Base-by-base conservation (phyloP, 768 basidiomycete genomes). In the Psilocybe cubensis region DNA sequence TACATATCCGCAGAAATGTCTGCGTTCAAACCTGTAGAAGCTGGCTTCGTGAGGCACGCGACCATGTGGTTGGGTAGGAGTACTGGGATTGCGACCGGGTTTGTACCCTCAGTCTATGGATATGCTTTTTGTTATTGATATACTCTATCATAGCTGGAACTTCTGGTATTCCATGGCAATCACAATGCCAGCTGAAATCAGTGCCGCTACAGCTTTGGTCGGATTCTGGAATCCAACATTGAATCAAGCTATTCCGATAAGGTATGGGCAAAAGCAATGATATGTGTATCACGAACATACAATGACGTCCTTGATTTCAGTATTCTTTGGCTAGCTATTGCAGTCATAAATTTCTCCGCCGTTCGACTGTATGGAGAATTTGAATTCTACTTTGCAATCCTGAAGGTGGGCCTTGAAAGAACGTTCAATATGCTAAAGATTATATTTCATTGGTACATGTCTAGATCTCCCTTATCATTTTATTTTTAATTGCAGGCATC, bases 1-100 rank as follows among this genome's bases (percentile, higher is more conserved):
- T 66, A 68, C 63, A 63, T 72, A 7, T 67, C 72, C 21, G 78
- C 70, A 17, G 79, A 85, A 68, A 84, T 83, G 87, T 66, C 87
- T 35, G 79, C 85, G 0, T 86, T 78, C 64, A 76, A 87, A 35
- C 87, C 87, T 0, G 70, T 85, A 8, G 73, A 82, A 21, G 87
- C 86, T 25, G 85, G 85, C 41, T 74, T 79, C 61, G 78, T 79
- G 12, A 72, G 78, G 42, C 79, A 83, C 48, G 79, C 83, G 3
- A 77, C 74, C 20, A 75, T 81, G 47, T 84, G 81, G 68, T 69
- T 86, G 28, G 85, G 85, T 65, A 64, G 63, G 56, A 72, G 71
- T 54, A 63, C 59, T 27, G 67, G 71, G 6, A 62, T 71, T 23
- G 60, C 67, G 14, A 65, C 67, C 23, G 71, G 71, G 71, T 69